A percentile compares a stretch with the other conserved stretches of the same genome.
These are phyloP conservation scores for Trichoderma koningii DNA, from an alignment of 2,329 filamentous ascomycete genomes.

Conservation along the genomic window DNA sequence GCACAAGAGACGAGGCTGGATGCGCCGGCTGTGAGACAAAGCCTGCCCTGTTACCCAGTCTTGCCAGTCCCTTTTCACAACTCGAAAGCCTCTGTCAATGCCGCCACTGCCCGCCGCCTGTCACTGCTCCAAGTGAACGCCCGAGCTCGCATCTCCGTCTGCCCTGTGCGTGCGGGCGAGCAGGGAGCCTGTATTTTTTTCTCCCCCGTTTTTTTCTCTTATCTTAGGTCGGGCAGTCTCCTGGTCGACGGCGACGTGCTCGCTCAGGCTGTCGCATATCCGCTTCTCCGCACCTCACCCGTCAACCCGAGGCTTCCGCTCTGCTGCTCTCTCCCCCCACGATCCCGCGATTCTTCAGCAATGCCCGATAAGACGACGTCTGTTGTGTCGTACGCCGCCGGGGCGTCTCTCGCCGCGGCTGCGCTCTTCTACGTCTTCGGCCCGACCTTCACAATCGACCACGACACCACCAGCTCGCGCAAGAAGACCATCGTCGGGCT, in stretches of 20 bases:
- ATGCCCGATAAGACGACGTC: conserved; percentile 45
- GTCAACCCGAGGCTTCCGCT: conserved; percentile 23
- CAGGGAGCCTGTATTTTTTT: conserved; percentile 7
- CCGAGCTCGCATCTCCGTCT: conserved; percentile 14
- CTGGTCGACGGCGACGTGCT: background rate
- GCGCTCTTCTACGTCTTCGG: conserved; percentile 97
- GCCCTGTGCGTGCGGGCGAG: conserved; percentile 25
- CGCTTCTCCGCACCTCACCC: conserved; percentile 11
- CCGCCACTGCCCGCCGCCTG: conserved; percentile 25
- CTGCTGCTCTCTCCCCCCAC: background rate
- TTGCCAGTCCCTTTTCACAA: background rate
- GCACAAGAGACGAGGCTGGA: background rate
- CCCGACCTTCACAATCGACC: conserved; percentile 94
- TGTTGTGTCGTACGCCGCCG: conserved; percentile 84
- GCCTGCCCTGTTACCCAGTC: background rate
- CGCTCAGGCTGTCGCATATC: conserved; percentile 2
- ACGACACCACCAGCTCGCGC: conserved; percentile 66
- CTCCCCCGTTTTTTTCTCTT: background rate
- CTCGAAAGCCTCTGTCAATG: conserved; percentile 28
- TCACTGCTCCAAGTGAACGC: conserved; percentile 21
- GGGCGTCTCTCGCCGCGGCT: conserved; percentile 90
- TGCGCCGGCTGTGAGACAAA: conserved; percentile 2
- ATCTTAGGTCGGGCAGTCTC: background rate
- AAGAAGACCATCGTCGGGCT: conserved; percentile 90
- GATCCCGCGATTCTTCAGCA: conserved; percentile 10